Evolutionary conservation across 2,329 filamentous ascomycete genomes (phyloP), one percentile per base, ranked within the genome.

Genomic region (Acephala macrosclerotiorum): DNA sequence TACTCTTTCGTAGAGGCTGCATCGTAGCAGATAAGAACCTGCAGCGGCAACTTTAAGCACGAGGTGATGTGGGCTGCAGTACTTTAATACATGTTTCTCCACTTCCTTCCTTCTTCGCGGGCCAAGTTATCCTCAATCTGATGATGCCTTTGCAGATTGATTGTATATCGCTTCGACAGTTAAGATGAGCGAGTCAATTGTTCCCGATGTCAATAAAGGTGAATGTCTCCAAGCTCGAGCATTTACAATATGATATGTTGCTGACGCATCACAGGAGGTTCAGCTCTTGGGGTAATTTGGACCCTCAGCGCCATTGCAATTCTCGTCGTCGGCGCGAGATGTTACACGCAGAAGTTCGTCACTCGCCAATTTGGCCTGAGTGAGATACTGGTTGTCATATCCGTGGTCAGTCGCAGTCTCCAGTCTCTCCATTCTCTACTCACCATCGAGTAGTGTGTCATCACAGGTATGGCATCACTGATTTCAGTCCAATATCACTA

Each of bases 371-470:
- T 69, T 14, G 66, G 66, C 16, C 49, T 68, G n/a, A 64, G 68
- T 65, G 68, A 69, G 66, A 51, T 29, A 3, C 57, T 69, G n/a
- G 56, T 69, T 2, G 42, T 66, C 22, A 7, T 68, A 9, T 68
- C 68, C 0, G 53, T 63, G 25, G 63, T 68, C 58, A 60, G 61
- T 35, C 33, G 12, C 3, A 4, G 4, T 42, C 38, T 42, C 18
- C 38, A 42, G 12, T 16, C 3, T 8, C 7, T 8, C 36, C 7
- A 38, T 38, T 38, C 36, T 38, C 14, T 14, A 14, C 36, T 42
- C 3, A 42, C 14, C 12, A 12, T 42, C 5, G 14, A 42, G 4
- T 42, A 42, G 38, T 42, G 38, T 42, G 38, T 42, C 38, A 42
- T 42, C 18, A 42, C 38, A 3, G 38, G 38, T 3, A 42, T 42